Evolutionary conservation across 805 yeast genomes (phyloP), one percentile per base, ranked within the genome.

Genomic region (Brettanomyces anomalus): DNA sequence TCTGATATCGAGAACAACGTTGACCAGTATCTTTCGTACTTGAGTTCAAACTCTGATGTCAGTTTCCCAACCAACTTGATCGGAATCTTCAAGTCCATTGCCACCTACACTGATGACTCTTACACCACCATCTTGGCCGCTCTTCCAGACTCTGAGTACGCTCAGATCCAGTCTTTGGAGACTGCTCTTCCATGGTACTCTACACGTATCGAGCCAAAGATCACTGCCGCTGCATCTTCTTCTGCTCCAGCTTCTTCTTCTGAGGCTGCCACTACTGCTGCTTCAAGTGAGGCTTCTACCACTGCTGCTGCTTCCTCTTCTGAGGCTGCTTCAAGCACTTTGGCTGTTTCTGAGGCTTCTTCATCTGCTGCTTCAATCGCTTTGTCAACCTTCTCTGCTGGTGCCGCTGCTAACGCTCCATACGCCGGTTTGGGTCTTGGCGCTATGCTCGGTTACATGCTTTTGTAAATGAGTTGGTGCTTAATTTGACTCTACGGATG

Each of bases 51-150:
- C 30, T 16, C 40, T 15, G 34, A n/a, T n/a, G 31, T 24, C 5
- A 19, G 8, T 35, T 14, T 26, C 18, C 40, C 40, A 18, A n/a
- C 24, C 33, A 33, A 24, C 21, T 38, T 38, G 34, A 26, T 38
- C 17, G 15, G 19, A 10, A 14, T 38, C 14, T 38, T 15, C 21
- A 28, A 10, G 13, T 49, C 52, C 32, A 63, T 60, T 30, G 52
- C 49, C 24, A 68, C 71, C 34, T 68, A 68, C 54, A 68, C 68
- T 11, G 71, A 68, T 51, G 62, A 66, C 42, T 56, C 68, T n/a
- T 68, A 66, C 54, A 68, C 72, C 36, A 67, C 73, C 30, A 55
- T 68, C 43, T 55, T 62, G 46, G 51, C 57, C 40, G 28, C 51
- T 19, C 46, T 38, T 16, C 14, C 18, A 11, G 18, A 11, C 3